Evolutionary conservation across 228 moss, liverwort and hornwort species (phyloP), one percentile per base, ranked within the genome.

Genomic region (Sphagnum fallax): DNA sequence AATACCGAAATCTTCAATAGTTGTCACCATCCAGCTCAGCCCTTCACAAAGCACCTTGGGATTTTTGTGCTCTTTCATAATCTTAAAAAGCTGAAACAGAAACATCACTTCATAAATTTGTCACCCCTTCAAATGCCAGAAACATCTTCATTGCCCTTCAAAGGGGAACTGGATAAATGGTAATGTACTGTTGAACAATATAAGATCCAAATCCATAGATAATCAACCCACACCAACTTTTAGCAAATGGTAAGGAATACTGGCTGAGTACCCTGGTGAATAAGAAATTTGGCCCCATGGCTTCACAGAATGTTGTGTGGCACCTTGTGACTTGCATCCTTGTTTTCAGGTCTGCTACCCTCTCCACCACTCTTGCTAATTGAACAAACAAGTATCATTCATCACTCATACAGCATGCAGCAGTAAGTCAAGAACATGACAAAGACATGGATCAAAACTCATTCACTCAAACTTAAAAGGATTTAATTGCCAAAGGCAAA

Each of bases 51-150:
- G 83, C 58, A 98, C 91, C 78, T 98, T 98, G 6, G 93, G 98
- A 67, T 98, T 98, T 80, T 98, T 98, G 72, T 90, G 90, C 69
- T 98, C 98, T 79, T 90, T 93, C 87, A 91, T 80, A 50, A 88
- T 80, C 71, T 90, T 90, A 66, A 93, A 81, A 64, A 97, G 80
- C 90, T 88, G 85, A 69, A 79, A 64, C 73, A 71, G 13, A 62
- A 32, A 71, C n/a, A 60, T 32, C 32, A 32, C 32, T 32, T 32
- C 32, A 32, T 32, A 32, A 32, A 32, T 32, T 32, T 32, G 32
- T 32, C 32, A 32, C 1, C 32, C 32, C 32, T 32, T 32, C 32
- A 32, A 32, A 32, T 32, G 32, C 1, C 32, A 32, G 32, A 32
- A 32, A 32, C 32, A 32, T 32, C 32, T 32, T 32, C 32, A 32